Evolutionary conservation across 2,329 filamentous ascomycete genomes (phyloP), one percentile per base, ranked within the genome.

Genomic region (Mycosphaerelloides madeirae): DNA sequence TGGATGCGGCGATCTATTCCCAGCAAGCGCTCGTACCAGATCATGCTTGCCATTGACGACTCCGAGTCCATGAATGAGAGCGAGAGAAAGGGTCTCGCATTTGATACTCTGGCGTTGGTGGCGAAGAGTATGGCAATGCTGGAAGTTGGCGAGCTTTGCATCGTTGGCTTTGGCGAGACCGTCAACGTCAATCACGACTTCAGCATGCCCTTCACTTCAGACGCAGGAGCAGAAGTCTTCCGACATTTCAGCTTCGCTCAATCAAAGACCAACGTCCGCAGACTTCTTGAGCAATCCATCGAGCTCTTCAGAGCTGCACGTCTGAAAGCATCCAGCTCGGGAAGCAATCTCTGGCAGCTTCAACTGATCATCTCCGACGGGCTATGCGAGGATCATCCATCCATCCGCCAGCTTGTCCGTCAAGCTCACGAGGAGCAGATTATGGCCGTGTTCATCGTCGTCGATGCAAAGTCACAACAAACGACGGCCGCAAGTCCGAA

Each of bases 371-470:
- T 99, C 41, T 95, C 87, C 0, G 93, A 99, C 60, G 93, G 94
- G 7, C 80, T 97, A 18, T 96, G 90, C 55, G 88, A 94, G 41
- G 84, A 90, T 37, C 91, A 97, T 65, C 87, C 89, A 14, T 76
- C 80, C 4, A 90, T 98, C 55, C 79, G 86, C 13, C 76, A 87
- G 4, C 76, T 97, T 16, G 81, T 98, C 9, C 78, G 93, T 8
- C 84, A 91, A 67, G 91, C 93, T 1, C 82, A 89, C 60, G 90
- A 96, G 66, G 87, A 96, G 68, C 78, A 89, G 13, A 94, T 99
- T 63, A 96, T 98, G 87, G 83, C 97, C 52, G 91, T 98, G 5
- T 99, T 98, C 65, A 87, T 98, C 58, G 85, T 99, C 59, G 88
- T 98, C 62, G 93, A 98, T 71, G 75, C 80, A 34, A 62, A 63